Evolutionary conservation across 495 filamentous ascomycete genomes (phyloP).

Genomic region (Neurospora pannonica): DNA sequence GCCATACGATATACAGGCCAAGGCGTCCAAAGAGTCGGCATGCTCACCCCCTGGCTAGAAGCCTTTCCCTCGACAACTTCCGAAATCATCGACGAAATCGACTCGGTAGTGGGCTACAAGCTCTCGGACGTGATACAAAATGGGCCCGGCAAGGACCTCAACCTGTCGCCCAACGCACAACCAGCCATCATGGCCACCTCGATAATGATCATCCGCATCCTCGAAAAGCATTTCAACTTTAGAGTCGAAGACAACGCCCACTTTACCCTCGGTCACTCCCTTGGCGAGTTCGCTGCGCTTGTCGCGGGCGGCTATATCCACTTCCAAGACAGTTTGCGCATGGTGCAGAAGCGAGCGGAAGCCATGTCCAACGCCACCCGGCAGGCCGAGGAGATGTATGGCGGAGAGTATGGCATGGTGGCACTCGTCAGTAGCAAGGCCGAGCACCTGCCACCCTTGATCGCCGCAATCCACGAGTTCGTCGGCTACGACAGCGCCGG

Average conservation of each 20-base stretch:
- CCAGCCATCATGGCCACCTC: conserved; percentile 94
- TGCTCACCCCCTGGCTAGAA: conserved; percentile 75
- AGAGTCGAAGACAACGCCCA: conserved; percentile 57
- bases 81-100: conserved; percentile 73
- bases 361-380: conserved; percentile 72
- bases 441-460: conserved; percentile 54
- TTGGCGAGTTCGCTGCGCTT: conserved; percentile 92
- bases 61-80: conserved; percentile 67
- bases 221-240: conserved; percentile 80
- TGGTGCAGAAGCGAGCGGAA: conserved; percentile 74
- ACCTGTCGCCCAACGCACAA: conserved; percentile 78
- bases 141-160: conserved; percentile 66
- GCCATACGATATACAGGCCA: conserved; percentile 49
- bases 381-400: conserved; percentile 49
- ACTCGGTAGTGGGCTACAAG: conserved; percentile 56
- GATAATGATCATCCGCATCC: conserved; percentile 78
- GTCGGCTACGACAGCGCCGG: conserved; percentile 56
- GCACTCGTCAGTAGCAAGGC: conserved; percentile 74
- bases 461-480: conserved; percentile 71
- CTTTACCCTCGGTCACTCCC: conserved; percentile 79
- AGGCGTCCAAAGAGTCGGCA: conserved; percentile 89
- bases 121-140: conserved; percentile 71
- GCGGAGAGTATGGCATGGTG: conserved; percentile 85
- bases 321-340: conserved; percentile 65
- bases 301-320: conserved; percentile 70